Evolutionary conservation across 192 early-diverging fungal genomes (phyloP), one percentile per base, ranked within the genome.

Genomic region (Umbelopsis vinacea): DNA sequence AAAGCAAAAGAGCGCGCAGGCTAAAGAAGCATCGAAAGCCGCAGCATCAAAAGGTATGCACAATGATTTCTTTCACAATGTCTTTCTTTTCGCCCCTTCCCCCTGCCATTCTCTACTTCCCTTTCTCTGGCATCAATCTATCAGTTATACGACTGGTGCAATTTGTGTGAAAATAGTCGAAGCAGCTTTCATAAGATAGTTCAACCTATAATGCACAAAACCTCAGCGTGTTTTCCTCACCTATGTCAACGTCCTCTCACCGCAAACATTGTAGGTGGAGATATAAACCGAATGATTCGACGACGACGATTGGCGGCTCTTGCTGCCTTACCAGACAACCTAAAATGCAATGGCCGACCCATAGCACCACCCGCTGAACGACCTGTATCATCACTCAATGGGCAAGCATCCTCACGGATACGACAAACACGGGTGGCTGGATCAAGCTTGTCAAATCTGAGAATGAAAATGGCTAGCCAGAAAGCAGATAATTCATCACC

Each of bases 41-140:
- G 74, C 66, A 7, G 67, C 74, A 47, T 52, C 74, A 8, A 69
- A 75, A 75, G 74, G 74, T 75, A 75, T 68, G 37, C 52, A 46
- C 26, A 7, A 47, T 68, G 6, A 40, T 46, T 35, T 68, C 52
- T 26, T 43, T 43, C 5, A 43, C 40, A 43, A 1, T 12, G 6
- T 12, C 40, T 43, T 43, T 43, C 40, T 43, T 43, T 26, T 6
- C 69, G 54, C 11, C n/a, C 52, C 35, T 60, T 29, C 26, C 38
- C 53, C 33, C 6, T 74, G 57, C 3, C 46, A 17, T 40, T 22
- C 29, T 35, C 60, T 68, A 15, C 57, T 37, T 33, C 11, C 48
- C 52, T 45, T 71, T 19, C 26, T 45, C 53, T 46, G 8, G 29
- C 40, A 23, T 68, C 33, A 37, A 33, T 45, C 12, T 68, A 6